Base-by-base conservation (phyloP, 2,329 filamentous ascomycete species). In the Cladophialophora bantiana region DNA sequence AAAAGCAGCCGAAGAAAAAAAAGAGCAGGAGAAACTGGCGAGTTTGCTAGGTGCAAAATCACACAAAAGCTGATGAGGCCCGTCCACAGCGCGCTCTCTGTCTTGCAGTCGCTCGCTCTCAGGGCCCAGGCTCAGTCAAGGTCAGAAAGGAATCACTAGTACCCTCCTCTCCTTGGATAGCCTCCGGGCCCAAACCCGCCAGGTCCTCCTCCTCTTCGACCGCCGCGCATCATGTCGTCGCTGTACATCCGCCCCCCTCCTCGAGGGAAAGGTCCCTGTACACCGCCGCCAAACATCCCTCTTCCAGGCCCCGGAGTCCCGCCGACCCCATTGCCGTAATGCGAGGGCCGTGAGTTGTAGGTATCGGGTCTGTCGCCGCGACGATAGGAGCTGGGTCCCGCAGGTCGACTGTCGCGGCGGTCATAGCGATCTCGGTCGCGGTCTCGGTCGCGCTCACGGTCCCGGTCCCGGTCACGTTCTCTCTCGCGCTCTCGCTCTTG, bases 151-250 rank as follows among this genome's bases (percentile, higher is more conserved):
- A 35, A 69, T 53, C 40, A 58, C 64, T 67, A 69, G 58, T 67
- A 69, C 45, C 59, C 36, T 36, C 68, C 68, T 57, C 69, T 64
- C 31, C 67, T 56, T 12, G 45, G 45, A 50, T 67, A 69, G 3
- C 64, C 58, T 31, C 59, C 42, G 26, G 48, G 31, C 18, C 65
- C 85, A 78, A 75, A 78, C 82, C 50, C 86, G 88, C 77, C 77
- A 82, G 7, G 86, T 85, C 42, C 85, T 87, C 72, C 75, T 87
- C 68, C 88, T 88, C 79, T 83, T 80, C 73, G 86, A 88, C 78
- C 80, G 83, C 63, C 88, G 88, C 83, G 88, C 65, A 66, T 68
- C 57, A 62, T 56, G 40, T 69, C 67, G 55, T 67, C 67, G 59
- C 62, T 61, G 62, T 70, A 68, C 62, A 66, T 64, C 12, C 68